Evolutionary conservation across 768 basidiomycete species (phyloP).

Genomic region (Kwoniella mangroviensis): DNA sequence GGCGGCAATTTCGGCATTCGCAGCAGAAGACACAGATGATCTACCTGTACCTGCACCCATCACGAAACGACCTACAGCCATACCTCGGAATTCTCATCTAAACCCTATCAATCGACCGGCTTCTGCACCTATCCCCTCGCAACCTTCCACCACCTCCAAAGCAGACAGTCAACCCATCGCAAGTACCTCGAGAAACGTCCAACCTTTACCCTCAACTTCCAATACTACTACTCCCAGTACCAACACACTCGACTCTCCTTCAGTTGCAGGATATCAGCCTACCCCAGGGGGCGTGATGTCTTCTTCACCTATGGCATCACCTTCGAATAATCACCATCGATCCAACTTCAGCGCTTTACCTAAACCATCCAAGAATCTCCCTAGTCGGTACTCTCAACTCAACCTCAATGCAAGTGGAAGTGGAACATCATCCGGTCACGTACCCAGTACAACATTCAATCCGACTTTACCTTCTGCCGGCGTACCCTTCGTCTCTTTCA

Average conservation of each 20-base stretch:
- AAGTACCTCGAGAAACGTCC: slow-evolving; percentile 1
- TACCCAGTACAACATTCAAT: slow-evolving; percentile 21
- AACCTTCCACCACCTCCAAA: not conserved
- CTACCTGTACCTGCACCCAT: slow-evolving; percentile 6
- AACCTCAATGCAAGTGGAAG: slow-evolving; percentile 3
- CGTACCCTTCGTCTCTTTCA: slow-evolving; percentile 24
- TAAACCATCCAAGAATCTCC: slow-evolving; percentile 13
- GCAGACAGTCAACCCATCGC: slow-evolving; percentile 6
- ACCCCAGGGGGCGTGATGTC: slow-evolving; percentile 19
- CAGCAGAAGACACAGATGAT: slow-evolving; percentile 45
- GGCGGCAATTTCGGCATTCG: slow-evolving; percentile 53
- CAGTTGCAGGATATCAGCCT: slow-evolving; percentile 13
- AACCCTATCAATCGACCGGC: slow-evolving; percentile 17
- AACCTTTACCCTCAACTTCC: not conserved
- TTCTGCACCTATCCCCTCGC: slow-evolving; percentile 21
- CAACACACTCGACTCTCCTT: not conserved
- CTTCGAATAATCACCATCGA: slow-evolving; percentile 7
- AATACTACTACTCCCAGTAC: slow-evolving; percentile 18
- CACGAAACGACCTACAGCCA: slow-evolving; percentile 6
- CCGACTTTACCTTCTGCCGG: slow-evolving; percentile 20
- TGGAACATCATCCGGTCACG: not conserved
- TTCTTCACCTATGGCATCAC: slow-evolving; percentile 23
- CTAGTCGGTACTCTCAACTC: slow-evolving; percentile 4
- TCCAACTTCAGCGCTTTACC: not conserved
- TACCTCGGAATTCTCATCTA: slow-evolving; percentile 7